Evolutionary conservation across 106 monocot genomes (phyloP).

Genomic region (Dioscorea dumetorum): DNA sequence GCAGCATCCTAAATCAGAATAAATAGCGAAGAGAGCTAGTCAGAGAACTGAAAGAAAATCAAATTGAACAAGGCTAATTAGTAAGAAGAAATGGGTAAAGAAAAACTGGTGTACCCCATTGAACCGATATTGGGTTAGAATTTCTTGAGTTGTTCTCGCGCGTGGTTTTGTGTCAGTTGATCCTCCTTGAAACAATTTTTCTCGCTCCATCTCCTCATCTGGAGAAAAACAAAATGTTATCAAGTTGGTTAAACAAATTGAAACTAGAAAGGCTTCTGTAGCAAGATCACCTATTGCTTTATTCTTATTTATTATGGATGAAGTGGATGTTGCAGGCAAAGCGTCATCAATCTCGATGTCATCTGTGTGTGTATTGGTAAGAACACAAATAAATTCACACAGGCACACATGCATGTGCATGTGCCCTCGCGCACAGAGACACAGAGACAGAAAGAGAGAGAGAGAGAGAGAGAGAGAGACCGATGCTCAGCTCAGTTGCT

Average conservation of each 20-base stretch:
- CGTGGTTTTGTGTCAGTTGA: slow-evolving; percentile 54
- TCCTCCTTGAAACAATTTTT: slow-evolving; percentile 72
- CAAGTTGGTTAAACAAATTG: not conserved
- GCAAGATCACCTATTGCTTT: slow-evolving; percentile 23
- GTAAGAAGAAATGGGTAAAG: not conserved
- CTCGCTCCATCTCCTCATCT: slow-evolving; percentile 55
- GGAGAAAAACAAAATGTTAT: not conserved
- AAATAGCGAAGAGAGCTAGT: too few relatives aligned
- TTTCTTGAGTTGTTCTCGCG: slow-evolving; percentile 77
- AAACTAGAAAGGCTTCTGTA: not conserved
- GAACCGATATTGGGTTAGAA: slow-evolving; percentile 79
- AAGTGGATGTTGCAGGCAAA: slow-evolving; percentile 25
- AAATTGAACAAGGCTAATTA: not conserved
- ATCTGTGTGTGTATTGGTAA: slow-evolving; percentile 39
- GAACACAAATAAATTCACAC: slow-evolving; percentile 1
- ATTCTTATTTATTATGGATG: slow-evolving; percentile 26
- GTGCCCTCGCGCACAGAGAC: slow-evolving; percentile 2
- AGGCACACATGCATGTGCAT: not conserved
- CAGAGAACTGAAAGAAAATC: slow-evolving; percentile 2
- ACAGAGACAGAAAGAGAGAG: slow-evolving; percentile 19
- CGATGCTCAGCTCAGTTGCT: slow-evolving; percentile 52
- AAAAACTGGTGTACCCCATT: slow-evolving; percentile 52
- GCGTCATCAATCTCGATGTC: slow-evolving; percentile 85
- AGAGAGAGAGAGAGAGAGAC: slow-evolving; percentile 29
- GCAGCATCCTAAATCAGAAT: slow-evolving; percentile 52